phyloP scores from a whole-genome alignment of 1,284 basidiomycete species.

The Pterula multifida region DNA sequence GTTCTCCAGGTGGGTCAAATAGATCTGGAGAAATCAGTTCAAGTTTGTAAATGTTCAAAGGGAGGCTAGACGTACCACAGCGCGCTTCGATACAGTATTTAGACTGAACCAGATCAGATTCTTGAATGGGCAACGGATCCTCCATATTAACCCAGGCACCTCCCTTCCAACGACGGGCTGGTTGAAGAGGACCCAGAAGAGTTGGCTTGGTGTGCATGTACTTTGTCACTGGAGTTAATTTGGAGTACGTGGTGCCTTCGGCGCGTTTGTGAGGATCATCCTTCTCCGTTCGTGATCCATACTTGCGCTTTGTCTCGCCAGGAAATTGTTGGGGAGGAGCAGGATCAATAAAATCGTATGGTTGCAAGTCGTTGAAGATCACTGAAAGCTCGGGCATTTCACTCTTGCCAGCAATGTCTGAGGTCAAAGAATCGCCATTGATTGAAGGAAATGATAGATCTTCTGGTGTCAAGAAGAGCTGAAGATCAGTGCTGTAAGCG shows the following conservation, averaged over 20 bases:
- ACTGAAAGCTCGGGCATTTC: constrained; percentile 17
- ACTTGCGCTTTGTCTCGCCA: constrained; percentile 38
- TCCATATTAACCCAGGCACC: constrained; percentile 50
- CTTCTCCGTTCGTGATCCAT: constrained; percentile 44
- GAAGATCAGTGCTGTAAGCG: constrained; percentile 15
- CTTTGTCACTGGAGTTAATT: constrained; percentile 46
- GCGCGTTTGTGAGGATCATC: constrained; percentile 59
- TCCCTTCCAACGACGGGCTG: constrained; percentile 52
- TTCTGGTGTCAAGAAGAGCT: neutral
- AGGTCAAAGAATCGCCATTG: constrained; percentile 28
- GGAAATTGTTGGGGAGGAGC: constrained; percentile 17
- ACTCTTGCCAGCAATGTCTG: constrained; percentile 19
- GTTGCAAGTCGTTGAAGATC: constrained; percentile 55
- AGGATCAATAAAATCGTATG: constrained; percentile 39
- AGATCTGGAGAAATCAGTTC: constrained; percentile 37
- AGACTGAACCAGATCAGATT: neutral
- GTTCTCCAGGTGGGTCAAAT: constrained; percentile 29
- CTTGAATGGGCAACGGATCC: constrained; percentile 18
- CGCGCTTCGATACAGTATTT: constrained; percentile 20
- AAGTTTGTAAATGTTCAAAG: too few species aligned
- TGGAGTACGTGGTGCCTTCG: constrained; percentile 58
- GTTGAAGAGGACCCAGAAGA: constrained; percentile 55
- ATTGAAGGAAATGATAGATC: constrained; percentile 36
- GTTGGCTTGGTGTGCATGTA: constrained; percentile 64
- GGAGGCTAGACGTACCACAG: constrained; percentile 25